These are phyloP conservation scores for Phoma sp. DNA, from an alignment of 2,329 filamentous ascomycete species.

Conservation along the genomic window DNA sequence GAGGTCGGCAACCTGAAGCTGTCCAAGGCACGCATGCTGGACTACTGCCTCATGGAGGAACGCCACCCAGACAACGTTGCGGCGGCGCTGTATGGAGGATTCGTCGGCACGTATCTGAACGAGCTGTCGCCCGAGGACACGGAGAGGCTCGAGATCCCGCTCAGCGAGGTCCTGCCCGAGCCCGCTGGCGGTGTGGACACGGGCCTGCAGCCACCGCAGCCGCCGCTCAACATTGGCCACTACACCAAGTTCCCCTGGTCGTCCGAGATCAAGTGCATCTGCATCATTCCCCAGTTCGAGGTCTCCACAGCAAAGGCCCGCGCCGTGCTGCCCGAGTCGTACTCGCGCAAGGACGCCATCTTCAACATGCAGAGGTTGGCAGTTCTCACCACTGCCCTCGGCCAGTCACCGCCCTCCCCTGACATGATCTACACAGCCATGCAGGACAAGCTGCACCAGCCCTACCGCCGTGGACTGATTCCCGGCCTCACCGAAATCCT, in stretches of 20 bases:
- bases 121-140: conserved; percentile 89
- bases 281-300: conserved; percentile 95
- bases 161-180: conserved; percentile 89
- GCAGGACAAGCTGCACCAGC: conserved; percentile 98
- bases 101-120: conserved; percentile 95
- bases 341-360: conserved; percentile 83
- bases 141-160: conserved; percentile 88
- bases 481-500: conserved; percentile 91
- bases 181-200: conserved; percentile 93
- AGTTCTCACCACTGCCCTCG: conserved; percentile 86
- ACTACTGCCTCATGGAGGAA: conserved; percentile 96
- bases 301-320: conserved; percentile 93
- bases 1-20: conserved; percentile 83
- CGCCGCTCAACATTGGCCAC: conserved; percentile 91
- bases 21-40: conserved; percentile 82
- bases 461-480: conserved; percentile 89
- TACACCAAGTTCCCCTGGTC: conserved; percentile 97
- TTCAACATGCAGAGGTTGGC: conserved; percentile 97
- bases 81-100: conserved; percentile 92
- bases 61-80: conserved; percentile 69
- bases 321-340: conserved; percentile 80
- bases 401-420: conserved; percentile 87
- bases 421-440: conserved; percentile 96
- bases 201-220: conserved; percentile 82
- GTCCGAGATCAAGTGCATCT: conserved; percentile 93